Conservation (phyloP, 2,329 filamentous ascomycete genomes). For the Dactylellina haptotyla region DNA sequence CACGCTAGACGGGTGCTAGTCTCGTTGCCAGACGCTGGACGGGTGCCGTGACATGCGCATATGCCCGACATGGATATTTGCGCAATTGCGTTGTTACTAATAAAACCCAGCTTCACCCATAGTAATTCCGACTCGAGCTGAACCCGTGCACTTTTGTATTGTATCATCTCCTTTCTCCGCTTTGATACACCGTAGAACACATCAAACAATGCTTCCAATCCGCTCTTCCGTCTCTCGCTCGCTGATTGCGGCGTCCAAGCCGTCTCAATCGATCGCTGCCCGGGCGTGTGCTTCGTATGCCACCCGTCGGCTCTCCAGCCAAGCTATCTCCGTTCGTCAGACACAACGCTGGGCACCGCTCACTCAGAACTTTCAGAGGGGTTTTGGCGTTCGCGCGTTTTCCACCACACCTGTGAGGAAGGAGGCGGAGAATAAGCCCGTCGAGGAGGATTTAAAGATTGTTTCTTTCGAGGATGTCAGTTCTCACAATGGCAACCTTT, state of each 20-base stretch:
- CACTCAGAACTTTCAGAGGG: not conserved
- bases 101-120: too few species aligned
- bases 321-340: not conserved
- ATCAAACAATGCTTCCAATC: constrained; percentile 24
- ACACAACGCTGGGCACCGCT: not conserved
- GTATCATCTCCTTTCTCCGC: not conserved
- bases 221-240: constrained; percentile 30
- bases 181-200: not conserved
- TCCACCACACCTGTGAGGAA: not conserved
- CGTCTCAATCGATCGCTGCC: constrained; percentile 1
- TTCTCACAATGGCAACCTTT: not conserved
- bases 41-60: too few species aligned
- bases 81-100: too few species aligned
- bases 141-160: too few species aligned
- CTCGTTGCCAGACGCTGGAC: too few species aligned
- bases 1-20: too few species aligned
- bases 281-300: constrained; percentile 1
- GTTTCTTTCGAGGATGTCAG: constrained; percentile 26
- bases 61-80: too few species aligned
- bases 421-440: not conserved
- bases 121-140: too few species aligned
- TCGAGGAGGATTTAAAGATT: constrained; percentile 12
- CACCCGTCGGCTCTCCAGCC: constrained; percentile 8
- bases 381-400: constrained; percentile 4
- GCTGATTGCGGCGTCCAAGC: constrained; percentile 9